Conservation (phyloP, 805 yeast genomes). For the Candida palmyrensis region DNA sequence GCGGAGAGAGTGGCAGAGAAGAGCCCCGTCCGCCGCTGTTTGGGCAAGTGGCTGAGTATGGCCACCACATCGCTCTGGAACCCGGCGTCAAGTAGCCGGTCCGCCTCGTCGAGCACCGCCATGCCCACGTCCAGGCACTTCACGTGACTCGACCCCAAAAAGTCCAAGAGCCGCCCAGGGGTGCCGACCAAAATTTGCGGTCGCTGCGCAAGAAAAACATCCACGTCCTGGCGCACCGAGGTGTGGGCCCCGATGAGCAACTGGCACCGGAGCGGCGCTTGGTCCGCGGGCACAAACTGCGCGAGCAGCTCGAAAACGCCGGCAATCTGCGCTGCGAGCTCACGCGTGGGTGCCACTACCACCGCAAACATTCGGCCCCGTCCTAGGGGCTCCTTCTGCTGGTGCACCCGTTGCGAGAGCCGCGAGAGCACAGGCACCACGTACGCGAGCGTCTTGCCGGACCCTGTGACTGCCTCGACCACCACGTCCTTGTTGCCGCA, state of each 20-base stretch:
- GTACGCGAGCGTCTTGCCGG: slow-evolving; percentile 96
- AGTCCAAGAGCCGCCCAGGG: slow-evolving; percentile 83
- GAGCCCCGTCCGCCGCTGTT: slow-evolving; percentile 88
- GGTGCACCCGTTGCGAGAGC: slow-evolving; percentile 32
- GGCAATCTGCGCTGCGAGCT: slow-evolving; percentile 66
- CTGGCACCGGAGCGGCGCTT: slow-evolving; percentile 45
- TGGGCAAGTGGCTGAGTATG: slow-evolving; percentile 69
- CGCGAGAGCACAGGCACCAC: slow-evolving; percentile 77
- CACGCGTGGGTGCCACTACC: slow-evolving; percentile 71
- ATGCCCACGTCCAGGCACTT: slow-evolving; percentile 63
- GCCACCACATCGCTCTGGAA: slow-evolving; percentile 64
- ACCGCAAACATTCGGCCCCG: slow-evolving; percentile 70
- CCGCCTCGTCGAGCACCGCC: slow-evolving; percentile 89
- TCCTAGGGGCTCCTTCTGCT: slow-evolving; percentile 28
- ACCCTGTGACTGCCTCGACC: slow-evolving; percentile 96
- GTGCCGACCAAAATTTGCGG: slow-evolving; percentile 87
- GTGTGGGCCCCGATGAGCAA: slow-evolving; percentile 59
- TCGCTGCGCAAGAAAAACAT: slow-evolving; percentile 42
- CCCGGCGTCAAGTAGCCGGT: slow-evolving; percentile 73
- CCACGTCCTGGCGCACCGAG: slow-evolving; percentile 67
- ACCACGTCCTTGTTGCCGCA: slow-evolving; percentile 87
- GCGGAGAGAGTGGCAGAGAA: slow-evolving; percentile 90
- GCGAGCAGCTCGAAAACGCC: slow-evolving; percentile 59
- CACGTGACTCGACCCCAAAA: slow-evolving; percentile 55
- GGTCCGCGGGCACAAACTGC: slow-evolving; percentile 43